These are phyloP conservation scores for Cryptococcus sp. DNA, from an alignment of 1,284 basidiomycete species.

Conservation along the genomic window DNA sequence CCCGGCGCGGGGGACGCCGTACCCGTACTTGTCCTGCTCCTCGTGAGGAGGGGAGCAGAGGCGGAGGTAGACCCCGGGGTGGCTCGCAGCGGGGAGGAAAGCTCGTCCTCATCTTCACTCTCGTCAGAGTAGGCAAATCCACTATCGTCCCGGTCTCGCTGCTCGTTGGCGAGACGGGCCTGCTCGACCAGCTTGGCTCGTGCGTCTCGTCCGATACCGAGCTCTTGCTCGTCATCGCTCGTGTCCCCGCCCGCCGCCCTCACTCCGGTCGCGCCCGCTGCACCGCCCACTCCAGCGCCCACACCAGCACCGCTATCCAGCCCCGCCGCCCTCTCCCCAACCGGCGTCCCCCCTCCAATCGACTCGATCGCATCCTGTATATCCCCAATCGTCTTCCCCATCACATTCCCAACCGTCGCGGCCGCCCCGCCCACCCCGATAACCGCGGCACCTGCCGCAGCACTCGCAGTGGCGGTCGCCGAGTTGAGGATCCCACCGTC, in stretches of 20 bases:
- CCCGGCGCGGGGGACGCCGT: neutral
- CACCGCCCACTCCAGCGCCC: conserved; percentile 1
- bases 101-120: conserved; percentile 50
- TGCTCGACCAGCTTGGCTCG: conserved; percentile 67
- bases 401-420: conserved; percentile 52
- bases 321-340: too few relatives aligned
- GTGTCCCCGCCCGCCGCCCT: conserved; percentile 16
- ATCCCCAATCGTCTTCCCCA: conserved; percentile 80
- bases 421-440: conserved; percentile 16
- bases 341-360: conserved; percentile 51
- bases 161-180: conserved; percentile 57
- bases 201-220: conserved; percentile 59
- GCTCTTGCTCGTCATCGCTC: conserved; percentile 54
- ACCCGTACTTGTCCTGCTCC: neutral
- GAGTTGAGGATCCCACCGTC: conserved; percentile 31
- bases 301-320: too few relatives aligned
- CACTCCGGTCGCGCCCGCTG: conserved; percentile 2
- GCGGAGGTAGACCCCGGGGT: neutral
- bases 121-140: conserved; percentile 50
- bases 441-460: neutral
- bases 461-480: conserved; percentile 19
- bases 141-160: conserved; percentile 53
- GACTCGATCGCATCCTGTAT: conserved; percentile 82
- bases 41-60: neutral
- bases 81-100: conserved; percentile 9